Conservation (phyloP, 2,329 filamentous ascomycete species). For the Botrytis tulipae region DNA sequence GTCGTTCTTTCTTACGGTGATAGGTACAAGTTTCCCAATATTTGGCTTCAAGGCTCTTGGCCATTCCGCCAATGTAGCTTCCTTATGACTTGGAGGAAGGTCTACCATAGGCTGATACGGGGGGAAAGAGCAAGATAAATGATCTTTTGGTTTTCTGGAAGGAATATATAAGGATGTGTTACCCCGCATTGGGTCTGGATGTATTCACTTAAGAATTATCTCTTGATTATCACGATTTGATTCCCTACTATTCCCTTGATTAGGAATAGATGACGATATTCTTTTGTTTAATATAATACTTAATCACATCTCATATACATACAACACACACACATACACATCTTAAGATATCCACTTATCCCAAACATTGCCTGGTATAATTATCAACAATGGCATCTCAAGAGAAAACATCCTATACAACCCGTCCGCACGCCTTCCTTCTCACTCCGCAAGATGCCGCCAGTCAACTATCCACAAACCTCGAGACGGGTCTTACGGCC, state of each 20-base stretch:
- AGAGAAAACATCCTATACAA: conserved; percentile 20
- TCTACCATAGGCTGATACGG: background rate
- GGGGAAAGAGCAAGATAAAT: background rate
- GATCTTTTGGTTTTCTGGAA: background rate
- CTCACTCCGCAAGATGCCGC: conserved; percentile 62
- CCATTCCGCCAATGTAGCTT: conserved; percentile 1
- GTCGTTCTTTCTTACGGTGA: background rate
- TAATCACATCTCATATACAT: background rate
- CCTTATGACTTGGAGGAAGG: background rate
- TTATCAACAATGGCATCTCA: background rate
- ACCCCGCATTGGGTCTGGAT: background rate
- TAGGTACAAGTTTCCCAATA: background rate
- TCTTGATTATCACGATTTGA: conserved; percentile 6
- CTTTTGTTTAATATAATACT: conserved; percentile 5
- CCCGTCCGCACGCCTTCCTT: conserved; percentile 54
- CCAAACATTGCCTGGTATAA: background rate
- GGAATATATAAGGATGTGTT: conserved; percentile 7
- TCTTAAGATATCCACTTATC: no score
- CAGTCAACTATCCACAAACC: conserved; percentile 58
- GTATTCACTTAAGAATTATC: background rate
- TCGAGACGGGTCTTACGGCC: conserved; percentile 65
- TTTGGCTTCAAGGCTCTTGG: conserved; percentile 3
- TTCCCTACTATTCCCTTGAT: conserved; percentile 38
- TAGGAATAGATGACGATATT: conserved; percentile 33
- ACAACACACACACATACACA: background rate